A percentile compares a stretch with the other conserved stretches of the same genome.
phyloP scores from a whole-genome alignment of 805 yeast genomes.

The Schizosaccharomyces octosporus region DNA sequence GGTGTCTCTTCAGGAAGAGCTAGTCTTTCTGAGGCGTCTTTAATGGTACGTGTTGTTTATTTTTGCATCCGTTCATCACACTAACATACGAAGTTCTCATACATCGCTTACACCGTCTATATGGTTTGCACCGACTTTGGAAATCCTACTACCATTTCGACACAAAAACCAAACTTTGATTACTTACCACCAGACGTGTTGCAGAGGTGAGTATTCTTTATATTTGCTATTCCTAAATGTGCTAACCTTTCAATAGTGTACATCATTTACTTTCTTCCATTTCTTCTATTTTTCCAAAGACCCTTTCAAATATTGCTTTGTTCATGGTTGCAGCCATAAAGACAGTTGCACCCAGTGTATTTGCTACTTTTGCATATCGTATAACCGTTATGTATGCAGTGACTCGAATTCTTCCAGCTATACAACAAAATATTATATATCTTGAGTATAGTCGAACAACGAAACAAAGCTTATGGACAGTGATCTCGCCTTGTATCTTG shows the following conservation, averaged over 20 bases:
- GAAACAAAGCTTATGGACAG: background rate
- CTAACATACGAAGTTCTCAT: conserved; percentile 26
- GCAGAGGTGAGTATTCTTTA: conserved; percentile 11
- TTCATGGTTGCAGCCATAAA: conserved; percentile 25
- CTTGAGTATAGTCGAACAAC: background rate
- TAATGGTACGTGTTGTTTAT: conserved; percentile 18
- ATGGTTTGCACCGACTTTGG: conserved; percentile 79
- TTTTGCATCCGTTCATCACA: background rate
- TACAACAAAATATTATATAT: conserved; percentile 10
- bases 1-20: conserved; percentile 71
- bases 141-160: conserved; percentile 6
- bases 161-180: conserved; percentile 6
- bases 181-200: conserved; percentile 17
- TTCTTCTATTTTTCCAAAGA: conserved; percentile 18
- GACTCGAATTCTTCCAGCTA: conserved; percentile 71
- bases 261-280: conserved; percentile 12
- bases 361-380: conserved; percentile 62
- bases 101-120: conserved; percentile 69
- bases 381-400: conserved; percentile 72
- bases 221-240: background rate
- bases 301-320: conserved; percentile 18
- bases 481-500: conserved; percentile 65
- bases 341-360: conserved; percentile 57
- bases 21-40: conserved; percentile 69
- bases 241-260: background rate